Percentiles rank a stretch among this genome's conserved stretches.
Conservation (phyloP, 1,284 basidiomycete species). For the Papiliotrema terrestris region DNA sequence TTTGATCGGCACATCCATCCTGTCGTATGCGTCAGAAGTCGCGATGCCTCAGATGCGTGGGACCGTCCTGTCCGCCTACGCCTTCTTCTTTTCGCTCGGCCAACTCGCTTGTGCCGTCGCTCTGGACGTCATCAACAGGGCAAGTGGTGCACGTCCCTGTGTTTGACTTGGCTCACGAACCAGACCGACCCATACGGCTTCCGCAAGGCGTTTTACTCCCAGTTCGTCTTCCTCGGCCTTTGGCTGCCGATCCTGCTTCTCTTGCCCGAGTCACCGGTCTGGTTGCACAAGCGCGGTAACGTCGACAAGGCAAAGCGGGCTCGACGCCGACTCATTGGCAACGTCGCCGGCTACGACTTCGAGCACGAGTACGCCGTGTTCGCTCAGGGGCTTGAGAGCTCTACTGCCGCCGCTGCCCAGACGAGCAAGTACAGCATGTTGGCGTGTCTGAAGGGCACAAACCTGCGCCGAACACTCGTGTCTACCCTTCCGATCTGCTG, state of each 20-base stretch:
- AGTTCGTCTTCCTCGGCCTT: neutral
- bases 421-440: conserved; percentile 5
- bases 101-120: conserved; percentile 18
- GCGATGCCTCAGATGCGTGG: conserved; percentile 8
- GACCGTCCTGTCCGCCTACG: conserved; percentile 8
- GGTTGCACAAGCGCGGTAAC: conserved; percentile 2
- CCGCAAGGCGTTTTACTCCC: neutral
- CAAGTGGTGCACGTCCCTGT: too few relatives aligned
- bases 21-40: conserved; percentile 25
- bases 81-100: conserved; percentile 18
- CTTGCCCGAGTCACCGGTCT: conserved; percentile 18
- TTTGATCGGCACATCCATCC: conserved; percentile 20
- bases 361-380: conserved; percentile 25
- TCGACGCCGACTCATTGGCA: conserved; percentile 17
- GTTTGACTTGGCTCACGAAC: too few relatives aligned
- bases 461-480: neutral
- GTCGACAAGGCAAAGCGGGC: conserved; percentile 15
- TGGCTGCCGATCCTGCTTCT: conserved; percentile 7
- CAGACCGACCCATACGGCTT: neutral
- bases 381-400: neutral
- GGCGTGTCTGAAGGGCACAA: neutral
- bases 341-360: conserved; percentile 25
- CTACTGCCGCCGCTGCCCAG: neutral
- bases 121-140: conserved; percentile 7
- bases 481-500: neutral